Conservation (phyloP, 2,329 filamentous ascomycete genomes). For the Botrytis hyacinthi region DNA sequence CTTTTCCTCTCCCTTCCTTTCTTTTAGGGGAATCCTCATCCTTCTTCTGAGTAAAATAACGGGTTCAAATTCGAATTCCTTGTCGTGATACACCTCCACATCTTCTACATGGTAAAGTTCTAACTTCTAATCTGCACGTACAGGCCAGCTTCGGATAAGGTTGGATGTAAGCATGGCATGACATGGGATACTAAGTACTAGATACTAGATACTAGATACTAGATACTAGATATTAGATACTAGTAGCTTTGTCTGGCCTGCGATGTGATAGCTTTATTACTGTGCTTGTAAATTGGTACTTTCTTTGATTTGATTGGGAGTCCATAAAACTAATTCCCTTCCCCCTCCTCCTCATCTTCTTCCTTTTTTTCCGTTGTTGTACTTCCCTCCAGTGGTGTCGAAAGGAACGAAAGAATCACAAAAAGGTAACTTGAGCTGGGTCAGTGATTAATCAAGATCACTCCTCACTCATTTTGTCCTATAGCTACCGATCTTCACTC, state of each 20-base stretch:
- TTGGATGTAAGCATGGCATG: conserved; percentile 9
- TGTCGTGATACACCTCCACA: conserved; percentile 1
- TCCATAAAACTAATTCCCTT: background rate
- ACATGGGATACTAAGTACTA: background rate
- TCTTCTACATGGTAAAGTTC: background rate
- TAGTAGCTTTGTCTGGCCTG: background rate
- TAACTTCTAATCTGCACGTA: background rate
- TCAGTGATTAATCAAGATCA: background rate
- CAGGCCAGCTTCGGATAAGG: background rate
- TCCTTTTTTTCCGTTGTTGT: background rate
- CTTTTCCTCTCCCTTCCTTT: background rate
- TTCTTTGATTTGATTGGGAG: background rate
- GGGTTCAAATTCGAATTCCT: background rate
- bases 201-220: too few relatives aligned
- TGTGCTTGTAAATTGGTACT: background rate
- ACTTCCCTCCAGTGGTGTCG: background rate
- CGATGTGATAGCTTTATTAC: background rate
- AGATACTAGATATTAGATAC: too few relatives aligned
- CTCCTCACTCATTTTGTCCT: background rate
- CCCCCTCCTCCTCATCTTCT: background rate
- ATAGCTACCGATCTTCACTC: background rate
- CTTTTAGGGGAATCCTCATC: background rate
- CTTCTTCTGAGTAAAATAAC: background rate
- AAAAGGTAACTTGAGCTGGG: background rate
- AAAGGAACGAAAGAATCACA: too few relatives aligned